Evolutionary conservation across 306 rosid species (phyloP).

Genomic region (Castanea sativa): DNA sequence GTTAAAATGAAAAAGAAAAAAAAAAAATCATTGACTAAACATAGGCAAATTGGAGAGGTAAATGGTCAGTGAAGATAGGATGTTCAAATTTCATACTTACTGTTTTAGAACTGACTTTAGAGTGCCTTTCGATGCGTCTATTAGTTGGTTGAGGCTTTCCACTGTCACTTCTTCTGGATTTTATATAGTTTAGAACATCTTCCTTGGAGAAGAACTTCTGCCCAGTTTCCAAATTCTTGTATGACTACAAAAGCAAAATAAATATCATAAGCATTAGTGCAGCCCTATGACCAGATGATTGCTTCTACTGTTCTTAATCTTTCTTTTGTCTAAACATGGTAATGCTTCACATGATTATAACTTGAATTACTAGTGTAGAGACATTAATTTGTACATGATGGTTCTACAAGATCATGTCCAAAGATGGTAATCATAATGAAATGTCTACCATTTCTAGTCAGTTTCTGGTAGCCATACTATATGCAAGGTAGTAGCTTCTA

Average conservation of each 20-base stretch:
- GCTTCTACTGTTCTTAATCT: slow-evolving; percentile 5
- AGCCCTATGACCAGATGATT: background rate
- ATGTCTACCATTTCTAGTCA: too few relatives aligned
- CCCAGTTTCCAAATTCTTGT: slow-evolving; percentile 35
- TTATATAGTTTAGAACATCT: slow-evolving; percentile 26
- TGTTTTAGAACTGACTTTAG: slow-evolving; percentile 31
- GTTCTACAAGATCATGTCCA: too few relatives aligned
- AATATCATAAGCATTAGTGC: slow-evolving; percentile 1
- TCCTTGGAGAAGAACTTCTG: slow-evolving; percentile 41
- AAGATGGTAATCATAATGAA: too few relatives aligned
- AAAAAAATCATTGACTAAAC: slow-evolving; percentile 8
- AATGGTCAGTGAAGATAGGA: slow-evolving; percentile 3
- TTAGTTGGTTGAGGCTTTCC: slow-evolving; percentile 30
- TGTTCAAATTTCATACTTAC: slow-evolving; percentile 40
- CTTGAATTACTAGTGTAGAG: too few relatives aligned
- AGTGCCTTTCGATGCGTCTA: slow-evolving; percentile 2
- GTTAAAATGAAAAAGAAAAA: slow-evolving; percentile 21
- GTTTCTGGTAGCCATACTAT: too few relatives aligned
- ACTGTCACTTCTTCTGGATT: slow-evolving; percentile 19
- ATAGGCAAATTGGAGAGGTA: slow-evolving; percentile 18
- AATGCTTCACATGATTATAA: too few relatives aligned
- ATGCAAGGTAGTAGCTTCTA: too few relatives aligned
- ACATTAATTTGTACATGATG: too few relatives aligned
- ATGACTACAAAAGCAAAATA: slow-evolving; percentile 28
- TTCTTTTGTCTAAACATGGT: background rate